phyloP scores from a whole-genome alignment of 208 protist genomes.

The Trichomonas gallinae region DNA sequence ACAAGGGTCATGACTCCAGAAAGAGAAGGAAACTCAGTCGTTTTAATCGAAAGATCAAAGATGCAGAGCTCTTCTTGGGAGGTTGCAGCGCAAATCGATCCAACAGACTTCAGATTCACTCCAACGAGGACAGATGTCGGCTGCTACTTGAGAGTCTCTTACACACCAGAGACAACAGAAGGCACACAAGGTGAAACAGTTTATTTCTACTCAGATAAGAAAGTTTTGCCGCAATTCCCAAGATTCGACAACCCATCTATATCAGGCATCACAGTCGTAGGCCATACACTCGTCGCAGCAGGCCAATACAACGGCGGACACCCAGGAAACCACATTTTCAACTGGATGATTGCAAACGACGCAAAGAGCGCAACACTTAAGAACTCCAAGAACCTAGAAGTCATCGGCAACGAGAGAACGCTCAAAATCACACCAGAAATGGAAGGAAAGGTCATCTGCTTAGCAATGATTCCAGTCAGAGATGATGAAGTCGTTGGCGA shows the following conservation, averaged over 20 bases:
- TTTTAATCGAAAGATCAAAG: not conserved
- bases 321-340: not conserved
- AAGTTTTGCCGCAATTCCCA: not conserved
- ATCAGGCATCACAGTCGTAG: not conserved
- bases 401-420: no score
- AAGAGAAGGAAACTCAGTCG: not conserved
- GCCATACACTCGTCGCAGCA: not conserved
- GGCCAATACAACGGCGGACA: not conserved
- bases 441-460: not conserved
- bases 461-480: not conserved
- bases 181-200: not conserved
- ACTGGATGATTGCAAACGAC: not conserved
- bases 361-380: not conserved
- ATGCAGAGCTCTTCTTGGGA: not conserved
- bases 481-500: not conserved
- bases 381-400: not conserved
- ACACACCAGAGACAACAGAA: not conserved
- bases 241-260: not conserved
- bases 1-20: not conserved
- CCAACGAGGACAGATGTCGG: not conserved
- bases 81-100: not conserved
- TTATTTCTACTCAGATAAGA: not conserved
- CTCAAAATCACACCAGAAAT: not conserved
- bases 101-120: not conserved
- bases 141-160: not conserved